A percentile compares a stretch with the other conserved stretches of the same genome.
phyloP scores from a whole-genome alignment of 1,139 yeast species.

The Kurtzmaniella quercitrusa region DNA sequence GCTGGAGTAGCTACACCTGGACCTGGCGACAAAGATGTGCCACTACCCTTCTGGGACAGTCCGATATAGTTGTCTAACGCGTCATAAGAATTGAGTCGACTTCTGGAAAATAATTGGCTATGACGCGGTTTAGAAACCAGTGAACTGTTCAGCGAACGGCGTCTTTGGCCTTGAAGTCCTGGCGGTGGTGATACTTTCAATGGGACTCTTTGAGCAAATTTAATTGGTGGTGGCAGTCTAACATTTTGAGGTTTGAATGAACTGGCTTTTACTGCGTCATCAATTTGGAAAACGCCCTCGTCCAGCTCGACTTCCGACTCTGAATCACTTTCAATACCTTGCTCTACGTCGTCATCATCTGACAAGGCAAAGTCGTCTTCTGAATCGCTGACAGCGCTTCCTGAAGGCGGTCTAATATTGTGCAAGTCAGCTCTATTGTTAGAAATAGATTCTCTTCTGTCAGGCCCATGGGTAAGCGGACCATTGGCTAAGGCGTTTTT shows the following conservation, averaged over 20 bases:
- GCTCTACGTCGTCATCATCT: slow-evolving; percentile 10
- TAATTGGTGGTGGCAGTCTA: slow-evolving; percentile 27
- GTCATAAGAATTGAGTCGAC: slow-evolving; percentile 42
- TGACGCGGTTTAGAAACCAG: slow-evolving; percentile 15
- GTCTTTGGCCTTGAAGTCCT: slow-evolving; percentile 12
- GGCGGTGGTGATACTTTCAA: slow-evolving; percentile 42
- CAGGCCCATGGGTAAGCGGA: slow-evolving; percentile 8
- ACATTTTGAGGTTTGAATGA: slow-evolving; percentile 4
- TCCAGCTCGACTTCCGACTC: slow-evolving; percentile 10
- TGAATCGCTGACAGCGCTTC: slow-evolving; percentile 32
- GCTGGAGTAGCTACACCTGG: slow-evolving; percentile 12
- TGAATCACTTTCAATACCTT: slow-evolving; percentile 10
- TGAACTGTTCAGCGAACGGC: slow-evolving; percentile 5
- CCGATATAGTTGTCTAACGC: slow-evolving; percentile 41
- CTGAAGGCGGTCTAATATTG: slow-evolving; percentile 42
- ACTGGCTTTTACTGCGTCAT: slow-evolving; percentile 11
- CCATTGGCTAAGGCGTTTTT: slow-evolving; percentile 2
- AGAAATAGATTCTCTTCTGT: slow-evolving; percentile 56
- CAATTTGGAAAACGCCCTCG: slow-evolving; percentile 15
- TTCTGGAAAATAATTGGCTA: slow-evolving; percentile 31
- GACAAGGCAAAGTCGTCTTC: slow-evolving; percentile 47
- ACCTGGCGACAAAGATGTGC: slow-evolving; percentile 36
- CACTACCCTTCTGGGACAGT: slow-evolving; percentile 38
- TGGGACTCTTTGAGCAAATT: slow-evolving; percentile 45
- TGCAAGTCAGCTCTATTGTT: slow-evolving; percentile 43